phyloP scores from a whole-genome alignment of 163 green algal species.

The Scenedesmus sp. region DNA sequence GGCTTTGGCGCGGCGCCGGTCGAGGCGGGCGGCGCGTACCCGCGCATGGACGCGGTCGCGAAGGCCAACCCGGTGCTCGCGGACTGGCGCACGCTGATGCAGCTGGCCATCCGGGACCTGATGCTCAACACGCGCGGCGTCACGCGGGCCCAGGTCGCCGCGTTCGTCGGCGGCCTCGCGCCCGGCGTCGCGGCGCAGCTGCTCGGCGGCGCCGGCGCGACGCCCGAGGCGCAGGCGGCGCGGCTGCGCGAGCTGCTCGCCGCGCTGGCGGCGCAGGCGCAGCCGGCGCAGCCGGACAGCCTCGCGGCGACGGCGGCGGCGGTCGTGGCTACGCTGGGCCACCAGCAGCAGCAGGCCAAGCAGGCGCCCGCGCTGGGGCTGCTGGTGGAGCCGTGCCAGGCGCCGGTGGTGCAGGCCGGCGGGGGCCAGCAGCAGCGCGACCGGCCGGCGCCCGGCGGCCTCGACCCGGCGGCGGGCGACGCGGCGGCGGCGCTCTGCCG shows the following conservation, averaged over 20 bases:
- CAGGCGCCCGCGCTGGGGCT: not conserved
- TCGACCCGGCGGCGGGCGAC: no score
- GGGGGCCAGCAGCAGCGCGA: no score
- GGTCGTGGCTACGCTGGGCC: not conserved
- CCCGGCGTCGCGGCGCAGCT: conserved; percentile 18
- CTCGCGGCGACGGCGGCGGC: not conserved
- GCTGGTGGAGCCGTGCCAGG: not conserved
- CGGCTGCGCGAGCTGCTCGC: not conserved
- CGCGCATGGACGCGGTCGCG: not conserved
- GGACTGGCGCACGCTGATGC: conserved; percentile 9
- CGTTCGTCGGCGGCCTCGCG: conserved; percentile 19
- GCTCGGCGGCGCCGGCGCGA: not conserved
- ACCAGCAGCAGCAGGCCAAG: conserved; percentile 1
- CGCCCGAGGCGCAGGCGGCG: conserved; percentile 10
- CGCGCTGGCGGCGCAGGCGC: conserved; percentile 6
- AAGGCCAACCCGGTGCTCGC: not conserved
- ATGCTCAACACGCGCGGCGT: not conserved
- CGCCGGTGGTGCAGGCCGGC: no score
- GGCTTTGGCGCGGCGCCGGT: not conserved
- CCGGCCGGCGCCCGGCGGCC: no score
- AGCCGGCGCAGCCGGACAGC: conserved; percentile 4
- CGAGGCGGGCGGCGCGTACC: no score
- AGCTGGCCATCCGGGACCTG: not conserved
- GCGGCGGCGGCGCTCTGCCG: conserved; percentile 3
- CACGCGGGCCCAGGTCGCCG: conserved; percentile 2